Evolutionary conservation across 805 yeast species (phyloP).

Genomic region (Candida andamanensis): DNA sequence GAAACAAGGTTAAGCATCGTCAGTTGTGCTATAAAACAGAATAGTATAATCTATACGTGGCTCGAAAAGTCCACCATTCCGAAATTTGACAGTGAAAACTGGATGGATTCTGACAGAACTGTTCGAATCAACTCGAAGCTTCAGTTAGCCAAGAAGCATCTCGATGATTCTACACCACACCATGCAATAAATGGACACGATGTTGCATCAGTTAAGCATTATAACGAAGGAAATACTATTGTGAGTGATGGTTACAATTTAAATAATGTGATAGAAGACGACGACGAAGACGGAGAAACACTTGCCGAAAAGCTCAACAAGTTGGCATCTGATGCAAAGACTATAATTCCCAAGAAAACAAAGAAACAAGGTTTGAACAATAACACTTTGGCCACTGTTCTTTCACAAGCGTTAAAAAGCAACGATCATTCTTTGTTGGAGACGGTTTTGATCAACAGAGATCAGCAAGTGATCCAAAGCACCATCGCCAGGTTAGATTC

Average conservation of each 20-base stretch:
- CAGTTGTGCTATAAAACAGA: conserved; percentile 26
- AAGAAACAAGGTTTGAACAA: conserved; percentile 44
- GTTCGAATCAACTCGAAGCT: conserved; percentile 22
- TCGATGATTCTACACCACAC: conserved; percentile 31
- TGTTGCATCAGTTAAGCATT: conserved; percentile 47
- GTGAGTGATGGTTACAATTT: conserved; percentile 62
- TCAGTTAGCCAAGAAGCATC: conserved; percentile 16
- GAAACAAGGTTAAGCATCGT: conserved; percentile 24
- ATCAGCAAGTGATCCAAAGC: conserved; percentile 44
- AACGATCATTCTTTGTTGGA: conserved; percentile 85
- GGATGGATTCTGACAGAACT: conserved; percentile 31
- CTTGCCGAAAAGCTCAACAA: conserved; percentile 30
- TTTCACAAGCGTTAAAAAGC: conserved; percentile 82
- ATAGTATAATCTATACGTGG: conserved; percentile 49
- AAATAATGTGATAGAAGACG: conserved; percentile 47
- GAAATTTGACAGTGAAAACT: conserved; percentile 49
- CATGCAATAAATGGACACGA: conserved; percentile 46
- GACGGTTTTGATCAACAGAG: conserved; percentile 61
- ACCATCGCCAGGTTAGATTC: conserved; percentile 48
- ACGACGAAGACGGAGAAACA: conserved; percentile 39
- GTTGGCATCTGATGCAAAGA: conserved; percentile 34
- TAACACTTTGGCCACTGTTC: conserved; percentile 70
- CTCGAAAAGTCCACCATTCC: conserved; percentile 56
- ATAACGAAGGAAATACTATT: conserved; percentile 57
- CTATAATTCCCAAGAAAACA: conserved; percentile 20